Evolutionary conservation across 2,329 filamentous ascomycete species (phyloP), one percentile per base, ranked within the genome.

Genomic region (Colletotrichum sp.): DNA sequence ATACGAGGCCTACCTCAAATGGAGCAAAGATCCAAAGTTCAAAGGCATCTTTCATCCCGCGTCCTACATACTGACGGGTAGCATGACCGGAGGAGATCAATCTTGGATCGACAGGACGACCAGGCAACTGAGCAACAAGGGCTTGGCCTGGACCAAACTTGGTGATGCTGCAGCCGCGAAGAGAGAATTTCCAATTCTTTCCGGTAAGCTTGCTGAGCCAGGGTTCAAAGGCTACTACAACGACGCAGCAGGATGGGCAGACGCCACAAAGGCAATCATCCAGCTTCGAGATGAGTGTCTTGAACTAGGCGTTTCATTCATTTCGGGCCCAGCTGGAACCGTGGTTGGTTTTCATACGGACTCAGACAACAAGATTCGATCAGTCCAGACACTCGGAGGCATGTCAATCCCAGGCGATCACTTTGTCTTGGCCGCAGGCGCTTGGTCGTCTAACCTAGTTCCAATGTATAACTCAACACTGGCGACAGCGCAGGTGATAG

Each of bases 401-500:
- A 32, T 9, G 8, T 32, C 18, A 12, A 27, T 70, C 9, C 25
- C 5, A 16, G 36, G 66, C 8, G 56, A 70, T 6, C 34, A 62
- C 15, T 70, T 70, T n/a, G 22, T 95, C 65, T 84, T 95, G 3
- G 91, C 93, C 2, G 90, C 93, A 2, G 94, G 94, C 15, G 93
- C 93, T 5, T 95, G 93, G 93, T 92, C 92, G 10, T 82, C 82
- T 13, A 61, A 78, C 18, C 66, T 84, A 1, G 36, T 95, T 61
- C 91, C 93, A 79, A 85, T 94, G 2, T 87, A 89, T 30, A 92
- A 93, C 60, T 88, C 91, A n/a, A 90, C 89, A 30, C 88, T 90
- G 70, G 90, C 92, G 1, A 93, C 92, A 0, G 93, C 92, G 2
- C 93, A 95, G 77, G 88, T 89, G 1, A 83, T 95, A n/a, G 91